Evolutionary conservation across 2,329 filamentous ascomycete species (phyloP).

Genomic region (Salinomyces thailandicus): DNA sequence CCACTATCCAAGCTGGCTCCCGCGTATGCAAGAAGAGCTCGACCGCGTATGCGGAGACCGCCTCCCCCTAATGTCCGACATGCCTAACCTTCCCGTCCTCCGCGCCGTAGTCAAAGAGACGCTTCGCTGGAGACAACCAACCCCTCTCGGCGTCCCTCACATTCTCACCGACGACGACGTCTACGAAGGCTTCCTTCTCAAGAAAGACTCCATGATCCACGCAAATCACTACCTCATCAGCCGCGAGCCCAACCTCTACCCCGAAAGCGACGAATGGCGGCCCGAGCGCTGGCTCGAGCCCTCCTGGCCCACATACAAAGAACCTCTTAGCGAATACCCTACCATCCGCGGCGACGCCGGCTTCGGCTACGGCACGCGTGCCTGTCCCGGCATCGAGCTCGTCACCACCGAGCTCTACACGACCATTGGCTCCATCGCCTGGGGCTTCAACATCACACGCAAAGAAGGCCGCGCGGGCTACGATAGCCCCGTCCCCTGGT

Average conservation of each 20-base stretch:
- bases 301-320: conserved; percentile 25
- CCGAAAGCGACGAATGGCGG: conserved; percentile 21
- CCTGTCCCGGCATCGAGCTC: conserved; percentile 24
- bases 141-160: conserved; percentile 31
- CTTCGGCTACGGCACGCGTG: conserved; percentile 25
- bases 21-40: conserved; percentile 43
- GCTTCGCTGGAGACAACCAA: conserved; percentile 47
- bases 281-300: conserved; percentile 26
- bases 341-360: conserved; percentile 22
- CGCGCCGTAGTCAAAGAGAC: conserved; percentile 50
- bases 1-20: conserved; percentile 9
- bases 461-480: conserved; percentile 12
- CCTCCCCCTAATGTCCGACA: conserved; percentile 43
- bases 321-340: conserved; percentile 24
- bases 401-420: conserved; percentile 21
- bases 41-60: conserved; percentile 46
- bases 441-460: conserved; percentile 21
- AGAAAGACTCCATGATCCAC: conserved; percentile 18
- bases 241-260: conserved; percentile 22
- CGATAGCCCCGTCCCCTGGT: conserved; percentile 20
- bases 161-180: conserved; percentile 18
- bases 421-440: conserved; percentile 21
- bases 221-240: conserved; percentile 15
- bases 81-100: conserved; percentile 42
- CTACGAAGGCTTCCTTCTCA: conserved; percentile 22